Percentiles rank a stretch among this genome's conserved stretches.
These are phyloP conservation scores for Backusella luteola DNA, from an alignment of 192 early-diverging fungal genomes.

Conservation along the genomic window DNA sequence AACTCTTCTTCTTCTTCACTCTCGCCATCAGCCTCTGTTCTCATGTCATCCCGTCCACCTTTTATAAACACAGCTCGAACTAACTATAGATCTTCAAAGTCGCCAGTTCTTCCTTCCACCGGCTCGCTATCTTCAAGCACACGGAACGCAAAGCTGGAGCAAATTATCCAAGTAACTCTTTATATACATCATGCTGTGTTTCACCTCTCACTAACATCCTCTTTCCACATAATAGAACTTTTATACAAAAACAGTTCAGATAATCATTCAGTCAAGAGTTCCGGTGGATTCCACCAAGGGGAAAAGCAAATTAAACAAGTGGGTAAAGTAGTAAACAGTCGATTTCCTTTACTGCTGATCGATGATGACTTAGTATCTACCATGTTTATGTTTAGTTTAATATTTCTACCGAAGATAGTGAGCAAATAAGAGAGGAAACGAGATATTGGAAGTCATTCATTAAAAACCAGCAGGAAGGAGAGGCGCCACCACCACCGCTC, in stretches of 20 bases:
- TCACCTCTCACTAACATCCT: neutral
- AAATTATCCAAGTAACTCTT: constrained; percentile 51
- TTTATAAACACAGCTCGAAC: neutral
- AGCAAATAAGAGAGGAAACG: constrained; percentile 71
- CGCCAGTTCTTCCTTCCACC: neutral
- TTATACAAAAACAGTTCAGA: constrained; percentile 75
- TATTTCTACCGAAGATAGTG: constrained; percentile 74
- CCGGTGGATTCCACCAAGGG: constrained; percentile 22
- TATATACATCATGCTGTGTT: neutral
- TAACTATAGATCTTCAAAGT: neutral
- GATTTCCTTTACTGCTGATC: neutral
- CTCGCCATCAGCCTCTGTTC: constrained; percentile 11
- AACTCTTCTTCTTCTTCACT: constrained; percentile 4
- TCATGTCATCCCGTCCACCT: constrained; percentile 12
- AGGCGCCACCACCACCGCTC: constrained; percentile 52
- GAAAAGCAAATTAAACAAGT: constrained; percentile 59
- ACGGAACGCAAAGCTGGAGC: constrained; percentile 50
- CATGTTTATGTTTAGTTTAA: constrained; percentile 63
- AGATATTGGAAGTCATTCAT: constrained; percentile 74
- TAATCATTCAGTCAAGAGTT: constrained; percentile 65
- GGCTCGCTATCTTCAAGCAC: constrained; percentile 21
- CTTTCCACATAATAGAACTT: constrained; percentile 51
- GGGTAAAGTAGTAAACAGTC: constrained; percentile 44
- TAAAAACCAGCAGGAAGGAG: constrained; percentile 28
- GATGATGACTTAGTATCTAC: neutral